A percentile compares a stretch with the other conserved stretches of the same genome.
These are phyloP conservation scores for Sporothrix globosa DNA, from an alignment of 2,329 filamentous ascomycete species.

Conservation along the genomic window DNA sequence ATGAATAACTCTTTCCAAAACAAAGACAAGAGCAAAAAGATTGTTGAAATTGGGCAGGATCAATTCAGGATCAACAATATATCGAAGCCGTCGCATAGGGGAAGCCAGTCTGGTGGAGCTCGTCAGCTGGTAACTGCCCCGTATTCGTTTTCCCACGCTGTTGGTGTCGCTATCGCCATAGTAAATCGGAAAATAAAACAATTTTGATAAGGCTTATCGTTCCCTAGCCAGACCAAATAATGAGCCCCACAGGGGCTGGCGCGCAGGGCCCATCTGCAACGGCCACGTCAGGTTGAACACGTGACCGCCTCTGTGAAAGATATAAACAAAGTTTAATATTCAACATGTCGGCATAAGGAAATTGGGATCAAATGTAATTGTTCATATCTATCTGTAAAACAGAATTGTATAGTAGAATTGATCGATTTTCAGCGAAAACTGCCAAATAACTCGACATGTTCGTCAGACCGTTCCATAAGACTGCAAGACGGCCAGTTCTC, in stretches of 20 bases:
- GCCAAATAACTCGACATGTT: too few species aligned
- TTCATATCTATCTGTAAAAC: too few species aligned
- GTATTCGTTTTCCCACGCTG: neutral
- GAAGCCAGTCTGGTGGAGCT: neutral
- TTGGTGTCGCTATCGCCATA: neutral
- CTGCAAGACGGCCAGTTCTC: too few species aligned
- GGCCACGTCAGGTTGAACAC: neutral
- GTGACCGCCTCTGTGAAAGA: neutral
- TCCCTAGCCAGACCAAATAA: neutral
- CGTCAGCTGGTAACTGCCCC: neutral
- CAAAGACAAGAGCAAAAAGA: neutral
- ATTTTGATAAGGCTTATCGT: constrained; percentile 5
- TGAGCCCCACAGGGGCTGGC: neutral
- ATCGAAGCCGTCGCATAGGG: neutral
- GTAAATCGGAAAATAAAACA: constrained; percentile 11
- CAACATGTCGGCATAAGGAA: neutral
- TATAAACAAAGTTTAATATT: neutral
- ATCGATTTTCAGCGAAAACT: too few species aligned
- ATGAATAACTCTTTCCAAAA: neutral
- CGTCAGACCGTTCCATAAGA: too few species aligned
- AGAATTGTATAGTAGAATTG: too few species aligned
- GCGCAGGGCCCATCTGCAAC: neutral
- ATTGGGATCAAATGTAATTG: too few species aligned
- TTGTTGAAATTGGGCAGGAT: neutral
- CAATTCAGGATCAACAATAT: neutral